Conservation (phyloP, 2,329 filamentous ascomycete species). For the Coniochaeta hoffmannii region DNA sequence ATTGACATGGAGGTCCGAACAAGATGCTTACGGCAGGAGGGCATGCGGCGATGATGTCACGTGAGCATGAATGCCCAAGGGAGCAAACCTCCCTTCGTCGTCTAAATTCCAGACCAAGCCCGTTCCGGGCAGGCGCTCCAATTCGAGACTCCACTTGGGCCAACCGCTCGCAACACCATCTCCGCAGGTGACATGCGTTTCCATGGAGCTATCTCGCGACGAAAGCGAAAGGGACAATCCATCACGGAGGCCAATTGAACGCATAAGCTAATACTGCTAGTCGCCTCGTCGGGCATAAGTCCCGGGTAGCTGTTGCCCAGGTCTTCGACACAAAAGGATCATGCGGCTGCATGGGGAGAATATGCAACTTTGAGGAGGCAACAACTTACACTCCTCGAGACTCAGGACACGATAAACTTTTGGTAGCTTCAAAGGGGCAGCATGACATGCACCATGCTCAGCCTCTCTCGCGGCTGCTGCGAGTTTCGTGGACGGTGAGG, state of each 20-base stretch:
- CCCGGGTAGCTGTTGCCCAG: too few relatives aligned
- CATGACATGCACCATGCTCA: neutral
- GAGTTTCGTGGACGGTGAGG: neutral
- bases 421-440: neutral
- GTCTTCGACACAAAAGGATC: too few relatives aligned
- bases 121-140: neutral
- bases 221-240: neutral
- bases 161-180: neutral
- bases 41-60: neutral
- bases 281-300: too few relatives aligned
- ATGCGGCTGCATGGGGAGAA: neutral
- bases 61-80: neutral
- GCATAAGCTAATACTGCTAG: too few relatives aligned
- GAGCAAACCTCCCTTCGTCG: too few relatives aligned
- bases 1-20: neutral
- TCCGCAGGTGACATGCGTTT: neutral
- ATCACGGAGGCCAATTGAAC: too few relatives aligned
- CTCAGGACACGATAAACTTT: neutral
- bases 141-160: neutral
- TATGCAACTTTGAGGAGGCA: neutral
- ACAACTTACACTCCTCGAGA: neutral
- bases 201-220: neutral
- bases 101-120: neutral
- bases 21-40: neutral
- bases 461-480: neutral